phyloP scores from a whole-genome alignment of 192 early-diverging fungal species.

The Neocallimastix lanati region DNA sequence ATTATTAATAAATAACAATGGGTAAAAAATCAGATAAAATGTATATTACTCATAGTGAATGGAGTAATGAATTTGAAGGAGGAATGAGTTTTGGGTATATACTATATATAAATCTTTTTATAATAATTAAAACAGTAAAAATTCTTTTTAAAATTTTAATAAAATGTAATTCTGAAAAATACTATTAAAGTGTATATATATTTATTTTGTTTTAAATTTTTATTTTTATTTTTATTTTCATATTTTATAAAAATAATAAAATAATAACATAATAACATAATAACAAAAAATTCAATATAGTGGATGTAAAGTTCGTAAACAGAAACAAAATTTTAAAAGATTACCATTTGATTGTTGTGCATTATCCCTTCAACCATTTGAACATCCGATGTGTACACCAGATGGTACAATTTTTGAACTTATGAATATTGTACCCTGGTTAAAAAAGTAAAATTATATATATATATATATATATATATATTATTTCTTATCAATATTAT shows the following conservation, averaged over 20 bases:
- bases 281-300: slow-evolving; percentile 1
- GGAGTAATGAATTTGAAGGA: slow-evolving; percentile 6
- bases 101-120: slow-evolving; percentile 13
- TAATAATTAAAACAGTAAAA: too few species aligned
- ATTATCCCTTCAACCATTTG: slow-evolving; percentile 75
- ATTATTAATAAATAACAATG: slow-evolving; percentile 4
- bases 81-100: slow-evolving; percentile 4
- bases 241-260: too few species aligned
- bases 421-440: slow-evolving; percentile 59
- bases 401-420: slow-evolving; percentile 83
- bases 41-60: slow-evolving; percentile 70
- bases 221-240: too few species aligned
- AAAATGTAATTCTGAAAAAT: too few species aligned
- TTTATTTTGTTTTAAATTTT: too few species aligned
- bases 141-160: too few species aligned
- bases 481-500: too few species aligned
- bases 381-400: slow-evolving; percentile 61
- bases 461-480: neutral
- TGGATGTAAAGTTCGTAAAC: slow-evolving; percentile 21
- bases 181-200: too few species aligned
- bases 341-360: slow-evolving; percentile 76
- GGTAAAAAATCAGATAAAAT: slow-evolving; percentile 62
- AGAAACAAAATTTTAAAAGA: slow-evolving; percentile 41
- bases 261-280: too few species aligned
- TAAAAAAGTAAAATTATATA: slow-evolving; percentile 33